Base-by-base conservation (phyloP, 345 rosid species). In the Combretum micranthum region DNA sequence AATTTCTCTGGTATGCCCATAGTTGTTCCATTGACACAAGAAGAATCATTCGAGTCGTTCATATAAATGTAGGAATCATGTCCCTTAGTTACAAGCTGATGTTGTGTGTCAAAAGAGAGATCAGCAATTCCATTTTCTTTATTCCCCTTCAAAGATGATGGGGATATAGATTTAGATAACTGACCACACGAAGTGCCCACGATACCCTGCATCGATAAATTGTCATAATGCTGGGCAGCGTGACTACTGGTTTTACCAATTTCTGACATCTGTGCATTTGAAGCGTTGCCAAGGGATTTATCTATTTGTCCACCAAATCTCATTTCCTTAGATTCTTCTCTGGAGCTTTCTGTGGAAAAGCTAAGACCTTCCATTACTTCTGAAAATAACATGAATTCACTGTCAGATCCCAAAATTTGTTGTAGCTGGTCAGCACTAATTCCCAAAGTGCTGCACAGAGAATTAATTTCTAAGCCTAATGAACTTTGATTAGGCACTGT, bases 341-440 rank as follows among this genome's bases (percentile, higher is more conserved):
- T 63, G 53, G 66, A 62, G 68, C 68, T 64, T 71, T 59, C 80
- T 56, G 83, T 57, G 55, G 82, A 42, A 64, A 76, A 72, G 53
- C 57, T 52, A 52, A 65, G 70, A 62, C 71, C 75, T 42, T 62
- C 79, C 55, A 69, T 59, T 64, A 73, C 78, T 61, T 89, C 94
- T 11, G 81, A 73, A 53, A 93, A 85, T 67, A 90, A 80, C 64
- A 76, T 73, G 64, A 91, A 90, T 71, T 90, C 97, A 63, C 85
- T 96, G 67, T 93, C 96, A 15, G 96, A 71, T 70, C 85, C 72
- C 75, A 87, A 69, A 54, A 82, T 65, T 37, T 76, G 76, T 53
- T 82, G 83, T 62, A 74, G 69, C 61, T 68, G 78, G 32, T 71
- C 64, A 45, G 78, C 61, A 56, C 62, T 62, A 21, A 61, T 62